Conservation (phyloP, 2,329 filamentous ascomycete species). For the Paecilomyces variotii region DNA sequence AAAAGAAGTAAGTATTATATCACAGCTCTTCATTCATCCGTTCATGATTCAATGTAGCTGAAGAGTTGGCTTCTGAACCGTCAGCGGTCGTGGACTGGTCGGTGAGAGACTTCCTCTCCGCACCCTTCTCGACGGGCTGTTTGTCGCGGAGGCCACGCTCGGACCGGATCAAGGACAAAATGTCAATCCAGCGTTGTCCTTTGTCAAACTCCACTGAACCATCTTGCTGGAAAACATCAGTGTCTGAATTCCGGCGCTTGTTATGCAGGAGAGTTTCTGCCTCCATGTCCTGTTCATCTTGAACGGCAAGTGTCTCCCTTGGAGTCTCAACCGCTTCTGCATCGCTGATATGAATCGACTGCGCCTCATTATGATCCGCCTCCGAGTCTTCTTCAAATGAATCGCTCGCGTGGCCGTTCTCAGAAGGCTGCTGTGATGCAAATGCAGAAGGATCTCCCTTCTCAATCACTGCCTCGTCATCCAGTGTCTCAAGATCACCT, state of each 20-base stretch:
- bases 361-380: not conserved
- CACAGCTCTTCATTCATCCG: not conserved
- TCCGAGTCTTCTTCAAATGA: not conserved
- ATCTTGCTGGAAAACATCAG: constrained; percentile 10
- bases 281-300: constrained; percentile 20
- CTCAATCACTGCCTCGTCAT: not conserved
- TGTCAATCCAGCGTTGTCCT: not conserved
- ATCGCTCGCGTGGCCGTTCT: not conserved
- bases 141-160: not conserved
- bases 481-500: constrained; percentile 3
- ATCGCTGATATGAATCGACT: not conserved
- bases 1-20: not conserved
- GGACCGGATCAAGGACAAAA: constrained; percentile 1
- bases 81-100: not conserved
- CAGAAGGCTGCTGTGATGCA: not conserved
- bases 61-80: not conserved
- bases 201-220: constrained; percentile 11
- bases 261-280: constrained; percentile 12
- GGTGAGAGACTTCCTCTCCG: not conserved
- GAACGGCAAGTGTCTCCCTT: constrained; percentile 10
- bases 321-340: not conserved
- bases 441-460: not conserved
- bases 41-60: not conserved
- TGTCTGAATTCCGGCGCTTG: constrained; percentile 6
- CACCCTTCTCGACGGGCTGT: not conserved